Evolutionary conservation across 176 grass and related monocot genomes (phyloP).

Genomic region (Zoysia pacifica): DNA sequence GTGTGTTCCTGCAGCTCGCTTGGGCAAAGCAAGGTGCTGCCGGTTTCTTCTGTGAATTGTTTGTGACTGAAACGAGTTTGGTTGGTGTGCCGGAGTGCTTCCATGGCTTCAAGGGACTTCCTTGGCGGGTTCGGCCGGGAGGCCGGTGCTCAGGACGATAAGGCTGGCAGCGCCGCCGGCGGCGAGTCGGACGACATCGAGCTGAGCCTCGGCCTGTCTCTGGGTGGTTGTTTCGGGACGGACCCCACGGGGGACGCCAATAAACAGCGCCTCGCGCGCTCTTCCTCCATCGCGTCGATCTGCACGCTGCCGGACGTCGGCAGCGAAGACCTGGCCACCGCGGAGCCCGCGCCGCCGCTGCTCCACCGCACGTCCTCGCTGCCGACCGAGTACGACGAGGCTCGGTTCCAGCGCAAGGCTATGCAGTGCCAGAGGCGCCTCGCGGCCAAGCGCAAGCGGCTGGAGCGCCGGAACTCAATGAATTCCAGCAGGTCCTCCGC

Average conservation of each 20-base stretch:
- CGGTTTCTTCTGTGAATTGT: slow-evolving; percentile 9
- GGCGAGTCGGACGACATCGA: slow-evolving; percentile 61
- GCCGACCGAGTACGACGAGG: slow-evolving; percentile 66
- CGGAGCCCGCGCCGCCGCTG: slow-evolving; percentile 10
- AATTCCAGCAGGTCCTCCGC: slow-evolving; percentile 43
- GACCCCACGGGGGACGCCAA: slow-evolving; percentile 64
- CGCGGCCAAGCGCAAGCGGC: slow-evolving; percentile 82
- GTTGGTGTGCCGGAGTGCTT: not conserved
- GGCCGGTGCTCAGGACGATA: not conserved
- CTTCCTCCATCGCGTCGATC: slow-evolving; percentile 73
- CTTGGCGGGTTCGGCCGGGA: slow-evolving; percentile 55
- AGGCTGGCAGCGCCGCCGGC: slow-evolving; percentile 6
- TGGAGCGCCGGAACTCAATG: slow-evolving; percentile 82
- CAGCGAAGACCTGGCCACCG: slow-evolving; percentile 37
- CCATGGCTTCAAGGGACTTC: slow-evolving; percentile 66
- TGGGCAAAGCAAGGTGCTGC: not conserved
- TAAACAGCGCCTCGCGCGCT: slow-evolving; percentile 50
- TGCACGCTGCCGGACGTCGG: not conserved
- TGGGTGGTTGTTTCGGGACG: slow-evolving; percentile 70
- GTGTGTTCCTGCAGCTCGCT: slow-evolving; percentile 3
- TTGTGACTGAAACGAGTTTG: not conserved
- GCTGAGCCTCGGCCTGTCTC: slow-evolving; percentile 78
- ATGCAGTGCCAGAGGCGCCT: slow-evolving; percentile 74
- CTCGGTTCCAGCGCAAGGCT: slow-evolving; percentile 58
- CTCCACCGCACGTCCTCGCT: slow-evolving; percentile 61